Conservation (phyloP, 2,329 filamentous ascomycete species). For the Zymoseptoria crescenta region DNA sequence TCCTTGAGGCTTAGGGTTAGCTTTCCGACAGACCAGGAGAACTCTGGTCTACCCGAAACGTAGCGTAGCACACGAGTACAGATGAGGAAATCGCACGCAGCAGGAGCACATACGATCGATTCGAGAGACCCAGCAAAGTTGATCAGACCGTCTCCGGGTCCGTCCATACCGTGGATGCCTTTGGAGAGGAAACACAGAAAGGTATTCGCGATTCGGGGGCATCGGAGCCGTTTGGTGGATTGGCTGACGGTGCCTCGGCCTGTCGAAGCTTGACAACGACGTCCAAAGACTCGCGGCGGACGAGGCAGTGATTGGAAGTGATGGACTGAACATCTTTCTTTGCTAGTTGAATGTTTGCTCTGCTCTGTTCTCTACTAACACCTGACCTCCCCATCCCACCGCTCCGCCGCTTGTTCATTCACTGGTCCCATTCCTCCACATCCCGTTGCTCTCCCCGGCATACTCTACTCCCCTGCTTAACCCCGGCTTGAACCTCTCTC, state of each 20-base stretch:
- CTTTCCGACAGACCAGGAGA: background rate
- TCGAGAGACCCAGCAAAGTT: background rate
- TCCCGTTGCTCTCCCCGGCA: background rate
- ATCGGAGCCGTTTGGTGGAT: background rate
- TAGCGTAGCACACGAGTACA: background rate
- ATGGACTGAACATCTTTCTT: background rate
- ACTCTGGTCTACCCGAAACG: background rate
- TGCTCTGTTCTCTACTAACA: background rate
- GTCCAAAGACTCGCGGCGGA: background rate
- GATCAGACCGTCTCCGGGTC: no score
- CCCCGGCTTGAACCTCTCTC: background rate
- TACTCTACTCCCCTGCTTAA: background rate
- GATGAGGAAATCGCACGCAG: background rate
- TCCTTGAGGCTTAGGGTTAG: background rate
- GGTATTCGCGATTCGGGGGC: no score
- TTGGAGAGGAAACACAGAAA: no score
- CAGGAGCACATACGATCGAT: no score
- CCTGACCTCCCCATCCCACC: background rate
- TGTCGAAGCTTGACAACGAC: background rate
- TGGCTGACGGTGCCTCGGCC: background rate
- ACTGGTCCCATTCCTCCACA: background rate
- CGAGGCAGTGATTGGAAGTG: background rate
- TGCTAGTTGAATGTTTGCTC: background rate
- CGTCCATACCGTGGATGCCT: no score
- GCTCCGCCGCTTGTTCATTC: background rate